These are phyloP conservation scores for Tetrahymena elliotti DNA, from an alignment of 73 alveolate genomes.

Conservation along the genomic window DNA sequence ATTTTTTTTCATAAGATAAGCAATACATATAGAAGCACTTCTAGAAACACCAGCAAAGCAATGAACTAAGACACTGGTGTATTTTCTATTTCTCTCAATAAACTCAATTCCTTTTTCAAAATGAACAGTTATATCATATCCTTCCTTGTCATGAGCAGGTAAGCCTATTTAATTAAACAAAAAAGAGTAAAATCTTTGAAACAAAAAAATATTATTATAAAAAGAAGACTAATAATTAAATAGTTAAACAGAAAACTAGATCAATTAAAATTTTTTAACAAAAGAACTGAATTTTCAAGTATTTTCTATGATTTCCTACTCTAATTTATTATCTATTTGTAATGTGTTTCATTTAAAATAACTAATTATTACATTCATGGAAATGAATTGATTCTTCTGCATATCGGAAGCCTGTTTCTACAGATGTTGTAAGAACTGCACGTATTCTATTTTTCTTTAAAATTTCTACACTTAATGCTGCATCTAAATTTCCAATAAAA, in stretches of 20 bases:
- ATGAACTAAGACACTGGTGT: conserved; percentile 59
- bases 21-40: conserved; percentile 59
- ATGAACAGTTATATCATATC: conserved; percentile 40
- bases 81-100: conserved; percentile 62
- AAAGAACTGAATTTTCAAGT: too few relatives aligned
- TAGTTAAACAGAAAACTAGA: too few relatives aligned
- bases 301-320: not conserved
- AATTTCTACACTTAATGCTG: conserved; percentile 19
- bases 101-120: conserved; percentile 46
- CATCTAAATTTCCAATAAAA: conserved; percentile 32
- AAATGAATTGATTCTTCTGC: conserved; percentile 47
- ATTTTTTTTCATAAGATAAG: conserved; percentile 54
- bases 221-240: not conserved
- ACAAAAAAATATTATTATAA: not conserved
- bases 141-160: conserved; percentile 44
- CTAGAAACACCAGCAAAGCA: conserved; percentile 73
- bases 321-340: not conserved
- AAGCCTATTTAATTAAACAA: not conserved
- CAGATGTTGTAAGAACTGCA: conserved; percentile 45
- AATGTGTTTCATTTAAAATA: not conserved
- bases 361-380: conserved; percentile 39
- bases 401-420: conserved; percentile 21
- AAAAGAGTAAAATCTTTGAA: not conserved
- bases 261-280: too few relatives aligned
- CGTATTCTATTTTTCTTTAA: conserved; percentile 25